Conservation (phyloP, 768 basidiomycete genomes). For the Phallus indusiatus region DNA sequence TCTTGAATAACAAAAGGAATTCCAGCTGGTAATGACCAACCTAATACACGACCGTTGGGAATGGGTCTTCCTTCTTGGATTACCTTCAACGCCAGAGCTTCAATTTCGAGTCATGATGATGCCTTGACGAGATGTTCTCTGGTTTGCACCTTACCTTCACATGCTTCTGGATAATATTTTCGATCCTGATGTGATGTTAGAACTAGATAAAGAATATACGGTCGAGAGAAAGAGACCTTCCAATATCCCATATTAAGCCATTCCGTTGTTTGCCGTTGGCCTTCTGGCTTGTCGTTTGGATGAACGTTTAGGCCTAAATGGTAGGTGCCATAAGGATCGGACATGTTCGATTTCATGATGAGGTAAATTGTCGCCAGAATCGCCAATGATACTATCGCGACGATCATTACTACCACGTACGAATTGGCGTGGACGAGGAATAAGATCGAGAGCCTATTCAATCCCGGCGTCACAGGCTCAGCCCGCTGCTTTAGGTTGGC, state of each 20-base stretch:
- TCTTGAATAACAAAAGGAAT: background rate
- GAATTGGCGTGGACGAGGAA: no score
- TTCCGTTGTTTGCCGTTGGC: slow-evolving; percentile 37
- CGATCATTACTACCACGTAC: no score
- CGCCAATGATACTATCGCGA: no score
- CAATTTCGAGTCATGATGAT: background rate
- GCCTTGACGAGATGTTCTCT: background rate
- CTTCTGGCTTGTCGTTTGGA: slow-evolving; percentile 23
- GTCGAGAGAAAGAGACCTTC: slow-evolving; percentile 31
- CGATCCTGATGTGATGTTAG: slow-evolving; percentile 29
- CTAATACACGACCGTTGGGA: slow-evolving; percentile 40
- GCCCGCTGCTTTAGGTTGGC: no score
- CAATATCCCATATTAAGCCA: slow-evolving; percentile 70
- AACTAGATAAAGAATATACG: background rate
- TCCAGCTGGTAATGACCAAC: slow-evolving; percentile 24
- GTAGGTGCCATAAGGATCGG: slow-evolving; percentile 50
- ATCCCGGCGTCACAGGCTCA: no score
- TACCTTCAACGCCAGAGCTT: slow-evolving; percentile 45
- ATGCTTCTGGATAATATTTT: slow-evolving; percentile 45
- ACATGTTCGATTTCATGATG: background rate
- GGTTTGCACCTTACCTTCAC: slow-evolving; percentile 34
- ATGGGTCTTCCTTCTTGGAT: slow-evolving; percentile 33
- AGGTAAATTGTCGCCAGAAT: no score
- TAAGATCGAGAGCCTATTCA: no score
- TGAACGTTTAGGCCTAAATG: slow-evolving; percentile 43